These are phyloP conservation scores for Pichia sp. DNA, from an alignment of 1,139 yeast species.

Conservation along the genomic window DNA sequence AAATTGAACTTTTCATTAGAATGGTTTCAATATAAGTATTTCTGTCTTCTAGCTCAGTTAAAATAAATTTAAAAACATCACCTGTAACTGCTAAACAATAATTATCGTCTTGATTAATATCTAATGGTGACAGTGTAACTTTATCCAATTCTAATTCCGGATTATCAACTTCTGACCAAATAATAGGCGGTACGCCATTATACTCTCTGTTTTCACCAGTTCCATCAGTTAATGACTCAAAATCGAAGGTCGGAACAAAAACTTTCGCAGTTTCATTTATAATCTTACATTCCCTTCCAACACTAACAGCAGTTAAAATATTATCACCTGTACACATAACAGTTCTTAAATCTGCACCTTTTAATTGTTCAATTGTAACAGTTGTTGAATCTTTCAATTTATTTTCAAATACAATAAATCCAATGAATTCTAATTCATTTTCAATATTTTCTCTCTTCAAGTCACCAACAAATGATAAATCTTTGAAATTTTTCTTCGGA, in stretches of 20 bases:
- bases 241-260: conserved; percentile 60
- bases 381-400: conserved; percentile 68
- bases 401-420: conserved; percentile 89
- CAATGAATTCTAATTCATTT: conserved; percentile 60
- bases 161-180: conserved; percentile 64
- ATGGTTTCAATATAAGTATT: conserved; percentile 44
- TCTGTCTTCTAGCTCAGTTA: conserved; percentile 46
- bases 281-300: conserved; percentile 76
- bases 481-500: conserved; percentile 24
- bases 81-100: conserved; percentile 86
- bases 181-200: conserved; percentile 27
- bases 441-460: conserved; percentile 62
- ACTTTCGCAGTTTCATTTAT: conserved; percentile 43
- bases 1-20: conserved; percentile 67
- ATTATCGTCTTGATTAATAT: conserved; percentile 29
- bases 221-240: conserved; percentile 10
- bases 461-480: conserved; percentile 28
- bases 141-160: conserved; percentile 52
- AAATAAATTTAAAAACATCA: conserved; percentile 73
- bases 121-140: conserved; percentile 49
- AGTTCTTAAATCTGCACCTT: conserved; percentile 67
- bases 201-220: conserved; percentile 10
- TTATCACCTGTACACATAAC: conserved; percentile 98
- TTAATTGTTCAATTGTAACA: conserved; percentile 51
- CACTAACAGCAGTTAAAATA: conserved; percentile 88